phyloP scores from a whole-genome alignment of 495 filamentous ascomycete genomes.

The Jackrogersella multiformis region DNA sequence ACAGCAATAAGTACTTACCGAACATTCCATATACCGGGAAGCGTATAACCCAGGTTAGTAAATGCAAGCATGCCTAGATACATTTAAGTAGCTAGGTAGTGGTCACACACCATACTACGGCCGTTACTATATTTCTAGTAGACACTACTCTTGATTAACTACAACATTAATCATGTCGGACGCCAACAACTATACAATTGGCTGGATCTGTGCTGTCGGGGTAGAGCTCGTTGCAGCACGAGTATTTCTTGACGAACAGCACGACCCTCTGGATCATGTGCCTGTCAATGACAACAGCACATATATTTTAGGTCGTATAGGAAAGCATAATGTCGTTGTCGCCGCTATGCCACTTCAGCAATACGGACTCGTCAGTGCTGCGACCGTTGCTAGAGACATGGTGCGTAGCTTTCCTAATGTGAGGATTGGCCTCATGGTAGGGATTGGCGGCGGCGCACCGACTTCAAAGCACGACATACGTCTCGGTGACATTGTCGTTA shows the following conservation, averaged over 20 bases:
- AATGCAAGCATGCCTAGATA: too few relatives aligned
- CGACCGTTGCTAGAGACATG: slow-evolving; percentile 52
- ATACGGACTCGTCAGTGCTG: slow-evolving; percentile 52
- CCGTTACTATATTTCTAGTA: too few relatives aligned
- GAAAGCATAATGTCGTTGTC: slow-evolving; percentile 55
- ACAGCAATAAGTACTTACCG: too few relatives aligned
- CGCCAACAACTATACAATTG: not conserved
- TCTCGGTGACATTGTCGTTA: slow-evolving; percentile 44
- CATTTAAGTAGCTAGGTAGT: too few relatives aligned
- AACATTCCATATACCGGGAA: too few relatives aligned
- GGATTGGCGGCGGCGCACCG: slow-evolving; percentile 58
- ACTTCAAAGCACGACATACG: slow-evolving; percentile 49
- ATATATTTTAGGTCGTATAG: slow-evolving; percentile 50
- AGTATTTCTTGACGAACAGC: slow-evolving; percentile 51
- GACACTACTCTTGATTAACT: too few relatives aligned
- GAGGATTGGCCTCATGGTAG: slow-evolving; percentile 58
- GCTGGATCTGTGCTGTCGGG: slow-evolving; percentile 47
- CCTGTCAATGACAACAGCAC: slow-evolving; percentile 45
- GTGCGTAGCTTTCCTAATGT: slow-evolving; percentile 54
- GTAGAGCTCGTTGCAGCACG: slow-evolving; percentile 45
- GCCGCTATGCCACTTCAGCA: slow-evolving; percentile 49
- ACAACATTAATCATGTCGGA: too few relatives aligned
- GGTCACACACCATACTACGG: too few relatives aligned
- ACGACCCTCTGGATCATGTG: slow-evolving; percentile 36
- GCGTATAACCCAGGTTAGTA: too few relatives aligned